Conservation (phyloP, 1,284 basidiomycete genomes). For the Melampsora americana region DNA sequence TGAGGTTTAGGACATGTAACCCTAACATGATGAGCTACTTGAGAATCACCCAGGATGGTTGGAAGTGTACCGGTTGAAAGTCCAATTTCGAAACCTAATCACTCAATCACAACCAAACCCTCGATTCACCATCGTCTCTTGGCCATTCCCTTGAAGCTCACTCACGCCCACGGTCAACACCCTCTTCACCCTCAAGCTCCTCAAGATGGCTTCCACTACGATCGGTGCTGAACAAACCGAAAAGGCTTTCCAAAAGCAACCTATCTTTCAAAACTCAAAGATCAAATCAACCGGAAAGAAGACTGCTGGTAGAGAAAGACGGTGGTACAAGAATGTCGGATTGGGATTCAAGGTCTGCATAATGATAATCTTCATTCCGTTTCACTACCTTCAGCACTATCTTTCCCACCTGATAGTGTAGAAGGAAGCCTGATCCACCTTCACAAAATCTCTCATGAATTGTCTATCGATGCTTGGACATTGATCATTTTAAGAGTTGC, state of each 20-base stretch:
- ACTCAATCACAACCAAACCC: neutral
- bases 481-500: neutral
- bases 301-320: constrained; percentile 85
- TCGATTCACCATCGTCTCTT: neutral
- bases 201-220: constrained; percentile 34
- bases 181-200: neutral
- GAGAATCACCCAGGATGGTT: neutral
- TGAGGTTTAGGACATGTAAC: neutral
- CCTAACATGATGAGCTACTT: neutral
- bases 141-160: neutral
- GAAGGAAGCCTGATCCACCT: neutral
- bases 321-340: constrained; percentile 81
- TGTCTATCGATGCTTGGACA: neutral
- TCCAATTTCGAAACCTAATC: neutral
- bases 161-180: neutral
- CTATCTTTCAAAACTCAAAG: constrained; percentile 98
- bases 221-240: constrained; percentile 45
- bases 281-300: constrained; percentile 71
- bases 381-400: neutral
- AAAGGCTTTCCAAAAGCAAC: constrained; percentile 86
- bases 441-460: neutral
- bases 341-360: constrained; percentile 52
- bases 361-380: neutral
- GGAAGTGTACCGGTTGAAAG: neutral
- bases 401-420: neutral